These are phyloP conservation scores for Geosmithia flava DNA, from an alignment of 2,329 filamentous ascomycete species.

Conservation along the genomic window DNA sequence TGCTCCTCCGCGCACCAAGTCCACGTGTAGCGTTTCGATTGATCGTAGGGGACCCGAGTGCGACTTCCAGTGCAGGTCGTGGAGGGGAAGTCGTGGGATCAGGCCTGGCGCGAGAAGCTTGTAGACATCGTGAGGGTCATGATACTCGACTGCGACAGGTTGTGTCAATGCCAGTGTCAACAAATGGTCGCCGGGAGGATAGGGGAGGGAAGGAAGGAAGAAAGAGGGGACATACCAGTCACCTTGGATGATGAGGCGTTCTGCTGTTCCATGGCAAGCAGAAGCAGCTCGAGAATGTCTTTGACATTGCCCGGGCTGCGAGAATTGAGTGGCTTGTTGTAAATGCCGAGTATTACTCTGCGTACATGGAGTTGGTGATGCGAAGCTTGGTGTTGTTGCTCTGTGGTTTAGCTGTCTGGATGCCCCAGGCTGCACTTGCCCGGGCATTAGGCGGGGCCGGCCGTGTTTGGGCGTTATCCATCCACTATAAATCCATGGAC, in stretches of 20 bases:
- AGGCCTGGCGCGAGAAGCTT: slow-evolving; percentile 69
- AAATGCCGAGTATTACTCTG: not conserved
- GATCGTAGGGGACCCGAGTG: slow-evolving; percentile 82
- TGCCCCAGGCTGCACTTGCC: not conserved
- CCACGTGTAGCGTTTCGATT: slow-evolving; percentile 84
- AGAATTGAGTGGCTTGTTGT: not conserved
- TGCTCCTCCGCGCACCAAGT: slow-evolving; percentile 57
- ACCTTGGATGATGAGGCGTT: slow-evolving; percentile 61
- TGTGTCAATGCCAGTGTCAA: not conserved
- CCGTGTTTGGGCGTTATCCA: not conserved
- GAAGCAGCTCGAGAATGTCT: slow-evolving; percentile 7
- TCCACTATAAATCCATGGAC: not conserved
- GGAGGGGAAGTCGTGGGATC: slow-evolving; percentile 67
- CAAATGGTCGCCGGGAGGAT: not conserved
- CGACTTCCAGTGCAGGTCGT: slow-evolving; percentile 95
- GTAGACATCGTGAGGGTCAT: slow-evolving; percentile 84
- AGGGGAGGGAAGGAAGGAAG: not conserved
- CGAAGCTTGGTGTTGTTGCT: not conserved
- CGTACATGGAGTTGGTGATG: not conserved
- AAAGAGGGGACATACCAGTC: slow-evolving; percentile 40
- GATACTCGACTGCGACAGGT: slow-evolving; percentile 67
- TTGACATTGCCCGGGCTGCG: slow-evolving; percentile 1
- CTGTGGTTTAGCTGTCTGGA: not conserved
- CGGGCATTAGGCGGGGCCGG: not conserved
- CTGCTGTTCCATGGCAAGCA: slow-evolving; percentile 47